Evolutionary conservation across 345 rosid species (phyloP), one percentile per base, ranked within the genome.

Genomic region (Aethionema arabicum): DNA sequence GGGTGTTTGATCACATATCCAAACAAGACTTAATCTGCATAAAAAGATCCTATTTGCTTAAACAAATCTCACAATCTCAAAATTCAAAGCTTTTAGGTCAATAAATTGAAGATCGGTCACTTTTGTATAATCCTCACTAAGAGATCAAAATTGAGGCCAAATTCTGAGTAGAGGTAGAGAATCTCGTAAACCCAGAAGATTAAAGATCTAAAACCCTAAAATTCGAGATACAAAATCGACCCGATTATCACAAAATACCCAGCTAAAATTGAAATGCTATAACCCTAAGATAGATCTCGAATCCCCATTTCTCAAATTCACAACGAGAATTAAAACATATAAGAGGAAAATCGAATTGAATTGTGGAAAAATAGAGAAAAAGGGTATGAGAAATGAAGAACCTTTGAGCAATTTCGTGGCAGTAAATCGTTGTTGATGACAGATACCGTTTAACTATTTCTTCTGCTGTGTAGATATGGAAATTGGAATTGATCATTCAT

Each of bases 371-470:
- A 48, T 4, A 57, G 14, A 33, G 35, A 8, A 37, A 37, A 12
- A 29, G 6, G 8, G 31, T 52, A 67, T 59, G 52, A 62, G 68
- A 69, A 39, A 62, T 52, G 1, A 54, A 61, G 56, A 61, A 69
- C 63, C 73, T 54, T 63, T 45, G 7, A 11, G 65, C 46, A 61
- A 44, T 21, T 21, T 21, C 27, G 27, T 21, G 27, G 27, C 27
- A 61, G 56, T 31, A 61, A 60, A 67, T 61, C 68, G 62, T 38
- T 53, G 44, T 56, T 11, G 63, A 63, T 52, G 67, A 61, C 21
- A 21, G 74, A 70, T 69, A 70, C 74, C 74, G 69, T 70, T 49
- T 21, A 21, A 63, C 68, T 63, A 57, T 10, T 49, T 44, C 48
- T 45, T 52, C 61, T 54, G 35, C 47, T 36, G 74, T 64, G 57